A percentile compares a stretch with the other conserved stretches of the same genome.
Conservation (phyloP, 495 filamentous ascomycete species). For the Penicillium longicatenatum region DNA sequence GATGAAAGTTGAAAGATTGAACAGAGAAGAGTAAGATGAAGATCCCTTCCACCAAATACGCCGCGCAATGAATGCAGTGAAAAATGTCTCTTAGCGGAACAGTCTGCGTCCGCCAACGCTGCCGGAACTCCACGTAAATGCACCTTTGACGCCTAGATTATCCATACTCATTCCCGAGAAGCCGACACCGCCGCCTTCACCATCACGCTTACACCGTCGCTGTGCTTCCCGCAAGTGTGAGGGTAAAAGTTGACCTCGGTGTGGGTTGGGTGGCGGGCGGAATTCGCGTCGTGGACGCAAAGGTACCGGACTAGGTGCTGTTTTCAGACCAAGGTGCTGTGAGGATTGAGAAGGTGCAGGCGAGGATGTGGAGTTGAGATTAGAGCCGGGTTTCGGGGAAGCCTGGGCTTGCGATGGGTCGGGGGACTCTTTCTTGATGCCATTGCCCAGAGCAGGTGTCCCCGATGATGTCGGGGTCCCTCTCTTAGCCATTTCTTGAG, state of each 20-base stretch:
- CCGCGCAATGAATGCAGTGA: constrained; percentile 15
- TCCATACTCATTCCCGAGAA: constrained; percentile 73
- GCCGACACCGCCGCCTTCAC: constrained; percentile 67
- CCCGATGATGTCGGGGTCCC: constrained; percentile 22
- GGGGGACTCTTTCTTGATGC: constrained; percentile 30
- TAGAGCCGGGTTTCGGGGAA: constrained; percentile 2
- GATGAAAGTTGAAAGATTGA: neutral
- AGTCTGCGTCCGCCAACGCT: constrained; percentile 58
- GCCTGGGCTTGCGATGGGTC: constrained; percentile 11
- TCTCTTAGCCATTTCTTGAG: constrained; percentile 13
- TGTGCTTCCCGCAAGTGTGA: constrained; percentile 82
- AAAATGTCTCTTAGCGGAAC: constrained; percentile 51
- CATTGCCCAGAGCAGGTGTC: constrained; percentile 19
- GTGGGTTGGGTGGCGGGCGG: constrained; percentile 44
- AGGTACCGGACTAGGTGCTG: constrained; percentile 14
- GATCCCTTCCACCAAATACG: neutral
- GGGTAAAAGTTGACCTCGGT: constrained; percentile 73
- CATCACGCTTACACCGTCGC: constrained; percentile 67
- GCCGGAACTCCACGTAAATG: constrained; percentile 55
- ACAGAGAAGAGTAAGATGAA: neutral
- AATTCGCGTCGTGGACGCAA: constrained; percentile 26
- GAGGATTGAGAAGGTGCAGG: constrained; percentile 4
- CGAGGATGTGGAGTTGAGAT: constrained; percentile 19
- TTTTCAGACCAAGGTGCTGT: neutral
- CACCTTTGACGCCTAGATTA: constrained; percentile 65